Conservation (phyloP, 129 eudicot genomes). For the Ambrosia trifida region DNA sequence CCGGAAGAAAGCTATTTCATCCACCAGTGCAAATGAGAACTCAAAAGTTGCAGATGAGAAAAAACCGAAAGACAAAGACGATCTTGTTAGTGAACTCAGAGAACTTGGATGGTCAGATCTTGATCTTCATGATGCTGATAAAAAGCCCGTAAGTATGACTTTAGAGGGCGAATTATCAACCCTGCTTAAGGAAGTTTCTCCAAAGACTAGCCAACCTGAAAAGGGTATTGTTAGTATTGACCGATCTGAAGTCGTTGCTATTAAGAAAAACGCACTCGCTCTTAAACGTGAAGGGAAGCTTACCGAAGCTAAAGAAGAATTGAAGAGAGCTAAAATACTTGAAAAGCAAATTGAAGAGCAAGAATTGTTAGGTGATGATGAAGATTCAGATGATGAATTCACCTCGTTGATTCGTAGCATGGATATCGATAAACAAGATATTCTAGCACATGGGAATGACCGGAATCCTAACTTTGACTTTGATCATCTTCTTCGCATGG, state of each 20-base stretch:
- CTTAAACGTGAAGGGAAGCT: constrained; percentile 86
- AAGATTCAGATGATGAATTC: constrained; percentile 88
- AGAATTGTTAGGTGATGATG: constrained; percentile 71
- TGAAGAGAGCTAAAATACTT: constrained; percentile 86
- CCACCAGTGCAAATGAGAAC: constrained; percentile 36
- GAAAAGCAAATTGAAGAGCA: constrained; percentile 91
- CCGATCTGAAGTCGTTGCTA: constrained; percentile 64
- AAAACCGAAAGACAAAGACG: constrained; percentile 52
- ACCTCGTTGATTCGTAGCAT: constrained; percentile 65
- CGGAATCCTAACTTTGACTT: constrained; percentile 47
- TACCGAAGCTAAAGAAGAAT: constrained; percentile 85
- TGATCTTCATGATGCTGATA: constrained; percentile 69
- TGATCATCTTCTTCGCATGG: constrained; percentile 39
- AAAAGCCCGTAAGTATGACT: constrained; percentile 60
- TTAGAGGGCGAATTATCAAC: constrained; percentile 77
- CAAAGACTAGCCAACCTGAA: constrained; percentile 33
- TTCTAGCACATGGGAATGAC: constrained; percentile 39
- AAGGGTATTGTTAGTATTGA: constrained; percentile 41
- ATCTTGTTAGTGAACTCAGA: constrained; percentile 67
- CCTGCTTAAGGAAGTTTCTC: constrained; percentile 61
- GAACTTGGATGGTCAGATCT: constrained; percentile 90
- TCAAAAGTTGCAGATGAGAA: constrained; percentile 37
- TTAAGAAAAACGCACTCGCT: constrained; percentile 77
- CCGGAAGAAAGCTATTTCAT: constrained; percentile 60
- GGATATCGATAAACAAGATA: constrained; percentile 50